Conservation (phyloP, 495 filamentous ascomycete genomes). For the Talaromyces adpressus region DNA sequence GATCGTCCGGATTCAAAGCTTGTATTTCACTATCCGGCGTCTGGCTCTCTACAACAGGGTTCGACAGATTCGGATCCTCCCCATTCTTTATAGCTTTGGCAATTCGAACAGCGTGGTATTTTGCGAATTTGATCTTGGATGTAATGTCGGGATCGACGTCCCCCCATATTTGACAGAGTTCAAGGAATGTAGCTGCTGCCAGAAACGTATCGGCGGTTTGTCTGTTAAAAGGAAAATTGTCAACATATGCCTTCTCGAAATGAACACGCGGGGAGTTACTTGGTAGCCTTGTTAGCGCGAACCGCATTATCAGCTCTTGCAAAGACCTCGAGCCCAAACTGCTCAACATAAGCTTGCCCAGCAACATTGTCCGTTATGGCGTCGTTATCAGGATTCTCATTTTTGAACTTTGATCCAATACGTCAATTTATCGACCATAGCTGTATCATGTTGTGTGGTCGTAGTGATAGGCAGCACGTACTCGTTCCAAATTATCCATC, state of each 20-base stretch:
- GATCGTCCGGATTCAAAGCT: slow-evolving; percentile 48
- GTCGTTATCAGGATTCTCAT: slow-evolving; percentile 54
- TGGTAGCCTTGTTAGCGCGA: slow-evolving; percentile 75
- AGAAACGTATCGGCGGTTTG: slow-evolving; percentile 92
- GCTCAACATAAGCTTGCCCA: slow-evolving; percentile 85
- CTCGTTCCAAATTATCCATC: slow-evolving; percentile 89
- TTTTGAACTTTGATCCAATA: slow-evolving; percentile 51
- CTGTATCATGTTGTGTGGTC: not conserved
- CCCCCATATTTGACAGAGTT: slow-evolving; percentile 79
- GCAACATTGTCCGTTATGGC: slow-evolving; percentile 75
- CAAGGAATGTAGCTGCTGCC: slow-evolving; percentile 86
- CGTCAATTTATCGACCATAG: not conserved
- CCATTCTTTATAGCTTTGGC: slow-evolving; percentile 84
- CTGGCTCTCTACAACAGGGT: slow-evolving; percentile 54
- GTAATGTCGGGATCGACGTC: slow-evolving; percentile 65
- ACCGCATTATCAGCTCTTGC: slow-evolving; percentile 74
- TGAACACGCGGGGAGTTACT: slow-evolving; percentile 39
- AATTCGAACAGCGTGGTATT: slow-evolving; percentile 91
- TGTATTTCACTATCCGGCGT: slow-evolving; percentile 36
- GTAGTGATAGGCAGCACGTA: slow-evolving; percentile 26
- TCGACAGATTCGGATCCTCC: slow-evolving; percentile 86
- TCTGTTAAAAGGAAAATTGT: slow-evolving; percentile 35
- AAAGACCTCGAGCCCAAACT: slow-evolving; percentile 86
- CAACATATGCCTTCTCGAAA: not conserved
- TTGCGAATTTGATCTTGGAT: slow-evolving; percentile 89